A percentile compares a stretch with the other conserved stretches of the same genome.
phyloP scores from a whole-genome alignment of 2,329 filamentous ascomycete genomes.

The Tolypocladium ophioglossoides region DNA sequence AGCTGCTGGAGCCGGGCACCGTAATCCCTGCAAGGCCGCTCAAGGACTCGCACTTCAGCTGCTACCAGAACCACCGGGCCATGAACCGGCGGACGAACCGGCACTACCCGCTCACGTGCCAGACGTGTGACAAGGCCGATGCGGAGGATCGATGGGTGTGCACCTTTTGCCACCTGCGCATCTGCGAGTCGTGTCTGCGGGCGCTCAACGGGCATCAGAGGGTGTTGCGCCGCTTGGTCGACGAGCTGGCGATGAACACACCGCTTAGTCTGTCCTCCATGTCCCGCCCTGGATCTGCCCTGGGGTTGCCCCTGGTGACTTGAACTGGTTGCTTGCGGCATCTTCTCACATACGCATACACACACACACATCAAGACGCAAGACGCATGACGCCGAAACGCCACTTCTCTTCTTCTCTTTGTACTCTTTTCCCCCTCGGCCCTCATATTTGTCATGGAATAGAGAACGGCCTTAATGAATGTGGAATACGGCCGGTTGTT shows the following conservation, averaged over 20 bases:
- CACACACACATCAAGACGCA: too few relatives aligned
- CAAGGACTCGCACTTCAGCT: conserved; percentile 32
- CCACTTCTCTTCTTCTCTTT: neutral
- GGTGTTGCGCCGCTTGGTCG: conserved; percentile 32
- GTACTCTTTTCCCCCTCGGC: neutral
- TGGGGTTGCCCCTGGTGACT: conserved; percentile 7
- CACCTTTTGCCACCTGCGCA: conserved; percentile 38
- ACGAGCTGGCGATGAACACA: conserved; percentile 11
- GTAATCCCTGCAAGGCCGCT: conserved; percentile 32
- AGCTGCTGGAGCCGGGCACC: conserved; percentile 18
- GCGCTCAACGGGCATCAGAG: conserved; percentile 28
- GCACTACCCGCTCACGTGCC: conserved; percentile 41
- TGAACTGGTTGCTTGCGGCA: neutral
- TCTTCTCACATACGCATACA: neutral
- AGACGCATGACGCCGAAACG: neutral
- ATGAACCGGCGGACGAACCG: conserved; percentile 39
- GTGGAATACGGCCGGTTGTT: neutral
- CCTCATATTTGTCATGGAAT: neutral
- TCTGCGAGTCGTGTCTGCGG: conserved; percentile 38
- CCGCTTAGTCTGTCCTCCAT: conserved; percentile 9
- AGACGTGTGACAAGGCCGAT: conserved; percentile 38
- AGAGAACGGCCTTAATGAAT: neutral
- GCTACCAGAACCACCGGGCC: conserved; percentile 34
- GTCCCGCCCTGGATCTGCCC: conserved; percentile 10
- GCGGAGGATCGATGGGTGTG: conserved; percentile 35